phyloP scores from a whole-genome alignment of 108 stramenopile genomes.

The Aurantiochytrium sp. region DNA sequence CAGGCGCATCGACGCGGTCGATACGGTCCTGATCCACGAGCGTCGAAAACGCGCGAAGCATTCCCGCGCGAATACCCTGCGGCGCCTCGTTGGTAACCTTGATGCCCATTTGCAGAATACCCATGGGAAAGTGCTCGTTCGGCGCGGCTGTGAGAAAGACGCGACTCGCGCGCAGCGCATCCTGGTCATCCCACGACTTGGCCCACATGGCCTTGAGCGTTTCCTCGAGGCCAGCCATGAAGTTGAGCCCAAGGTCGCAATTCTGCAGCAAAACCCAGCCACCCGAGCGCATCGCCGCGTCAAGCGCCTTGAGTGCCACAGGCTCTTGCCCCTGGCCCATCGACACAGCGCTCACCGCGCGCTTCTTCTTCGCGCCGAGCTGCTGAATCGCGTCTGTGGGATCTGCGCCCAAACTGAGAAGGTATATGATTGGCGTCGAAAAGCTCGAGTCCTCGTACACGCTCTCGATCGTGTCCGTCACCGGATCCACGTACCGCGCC shows the following conservation, averaged over 20 bases:
- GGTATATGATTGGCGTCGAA: constrained; percentile 74
- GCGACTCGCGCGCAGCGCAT: constrained; percentile 71
- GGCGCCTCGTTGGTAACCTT: constrained; percentile 88
- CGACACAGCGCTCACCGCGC: constrained; percentile 67
- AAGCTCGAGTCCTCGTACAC: constrained; percentile 70
- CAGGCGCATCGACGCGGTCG: constrained; percentile 68
- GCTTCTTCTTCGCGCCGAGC: constrained; percentile 74
- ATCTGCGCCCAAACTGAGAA: constrained; percentile 75
- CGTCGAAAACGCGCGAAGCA: constrained; percentile 73
- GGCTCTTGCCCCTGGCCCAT: constrained; percentile 85
- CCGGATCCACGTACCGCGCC: constrained; percentile 71
- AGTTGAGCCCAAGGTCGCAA: constrained; percentile 71
- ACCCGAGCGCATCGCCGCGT: constrained; percentile 72
- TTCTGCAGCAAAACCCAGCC: constrained; percentile 86
- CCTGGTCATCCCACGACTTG: constrained; percentile 14
- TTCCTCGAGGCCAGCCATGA: constrained; percentile 78
- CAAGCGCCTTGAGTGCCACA: constrained; percentile 75
- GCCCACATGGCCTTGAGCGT: constrained; percentile 61
- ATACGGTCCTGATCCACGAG: constrained; percentile 83
- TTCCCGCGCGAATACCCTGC: constrained; percentile 71
- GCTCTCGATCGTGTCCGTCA: constrained; percentile 78
- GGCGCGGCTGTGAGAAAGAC: constrained; percentile 82
- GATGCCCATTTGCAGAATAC: constrained; percentile 80
- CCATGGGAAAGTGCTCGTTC: constrained; percentile 71
- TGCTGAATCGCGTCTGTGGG: constrained; percentile 80